Percentiles rank a stretch among this genome's conserved stretches.
Evolutionary conservation across 345 rosid species (phyloP).

Genomic region (Zanthoxylum bungeanum): DNA sequence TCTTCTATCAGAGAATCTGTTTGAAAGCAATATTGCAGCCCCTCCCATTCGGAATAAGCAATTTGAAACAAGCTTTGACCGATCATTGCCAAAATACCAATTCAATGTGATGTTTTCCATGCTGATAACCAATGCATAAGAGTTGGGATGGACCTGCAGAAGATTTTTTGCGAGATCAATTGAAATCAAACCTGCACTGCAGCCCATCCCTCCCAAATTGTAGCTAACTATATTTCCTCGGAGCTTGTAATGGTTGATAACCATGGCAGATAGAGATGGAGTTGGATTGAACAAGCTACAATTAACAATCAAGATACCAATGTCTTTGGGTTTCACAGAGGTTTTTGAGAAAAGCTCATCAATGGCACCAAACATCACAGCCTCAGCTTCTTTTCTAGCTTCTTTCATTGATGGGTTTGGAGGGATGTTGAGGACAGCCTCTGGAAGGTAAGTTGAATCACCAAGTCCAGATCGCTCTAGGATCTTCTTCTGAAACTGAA

Average conservation of each 20-base stretch:
- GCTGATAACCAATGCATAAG: slow-evolving; percentile 50
- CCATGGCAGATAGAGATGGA: slow-evolving; percentile 56
- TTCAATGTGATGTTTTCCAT: slow-evolving; percentile 56
- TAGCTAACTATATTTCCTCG: slow-evolving; percentile 53
- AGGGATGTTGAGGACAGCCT: slow-evolving; percentile 46
- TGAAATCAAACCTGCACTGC: slow-evolving; percentile 62
- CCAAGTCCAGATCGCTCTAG: slow-evolving; percentile 57
- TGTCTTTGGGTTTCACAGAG: slow-evolving; percentile 41
- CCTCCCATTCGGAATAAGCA: slow-evolving; percentile 63
- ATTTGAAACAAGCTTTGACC: slow-evolving; percentile 55
- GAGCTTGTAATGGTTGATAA: slow-evolving; percentile 54
- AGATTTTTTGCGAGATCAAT: slow-evolving; percentile 55
- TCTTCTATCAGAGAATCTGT: slow-evolving; percentile 40
- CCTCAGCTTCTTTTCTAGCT: slow-evolving; percentile 53
- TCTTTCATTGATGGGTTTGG: slow-evolving; percentile 52
- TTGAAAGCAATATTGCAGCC: slow-evolving; percentile 52
- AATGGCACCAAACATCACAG: slow-evolving; percentile 57
- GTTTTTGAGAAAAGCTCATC: slow-evolving; percentile 52
- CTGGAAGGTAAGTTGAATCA: slow-evolving; percentile 53
- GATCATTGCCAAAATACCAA: slow-evolving; percentile 58
- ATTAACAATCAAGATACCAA: slow-evolving; percentile 53
- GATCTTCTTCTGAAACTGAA: slow-evolving; percentile 52
- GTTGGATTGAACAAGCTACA: slow-evolving; percentile 64
- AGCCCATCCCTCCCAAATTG: slow-evolving; percentile 66
- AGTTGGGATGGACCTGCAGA: slow-evolving; percentile 43